phyloP scores from a whole-genome alignment of 768 basidiomycete species.

The Lyophyllum shimeji region DNA sequence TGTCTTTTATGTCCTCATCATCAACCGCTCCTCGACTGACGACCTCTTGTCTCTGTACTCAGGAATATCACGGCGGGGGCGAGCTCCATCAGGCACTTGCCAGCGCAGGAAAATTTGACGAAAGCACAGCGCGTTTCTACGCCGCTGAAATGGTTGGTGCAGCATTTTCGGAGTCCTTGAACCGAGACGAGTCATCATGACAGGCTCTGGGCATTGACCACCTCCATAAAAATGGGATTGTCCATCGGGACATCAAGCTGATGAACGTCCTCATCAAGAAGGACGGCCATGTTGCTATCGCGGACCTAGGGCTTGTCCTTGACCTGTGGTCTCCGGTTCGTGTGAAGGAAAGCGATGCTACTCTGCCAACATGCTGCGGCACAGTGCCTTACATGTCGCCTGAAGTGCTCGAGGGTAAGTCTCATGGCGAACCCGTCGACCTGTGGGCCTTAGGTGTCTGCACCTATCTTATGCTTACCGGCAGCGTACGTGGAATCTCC shows the following conservation, averaged over 20 bases:
- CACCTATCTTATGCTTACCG: conserved; percentile 15
- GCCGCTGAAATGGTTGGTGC: conserved; percentile 26
- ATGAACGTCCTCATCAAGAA: conserved; percentile 10
- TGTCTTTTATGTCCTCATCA: background rate
- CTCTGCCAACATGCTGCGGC: conserved; percentile 10
- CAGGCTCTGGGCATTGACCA: conserved; percentile 9
- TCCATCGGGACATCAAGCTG: conserved; percentile 16
- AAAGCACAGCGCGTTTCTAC: conserved; percentile 22
- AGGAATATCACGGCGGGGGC: conserved; percentile 16
- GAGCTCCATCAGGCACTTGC: conserved; percentile 10
- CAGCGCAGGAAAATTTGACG: conserved; percentile 3
- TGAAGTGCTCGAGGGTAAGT: background rate
- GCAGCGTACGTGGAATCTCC: background rate
- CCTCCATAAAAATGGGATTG: conserved; percentile 8
- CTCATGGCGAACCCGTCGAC: conserved; percentile 7
- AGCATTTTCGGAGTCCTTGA: background rate
- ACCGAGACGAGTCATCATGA: background rate
- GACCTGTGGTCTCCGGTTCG: background rate
- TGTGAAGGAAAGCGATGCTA: background rate
- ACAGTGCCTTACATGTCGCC: conserved; percentile 17
- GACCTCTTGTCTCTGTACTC: background rate
- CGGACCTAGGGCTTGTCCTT: conserved; percentile 13
- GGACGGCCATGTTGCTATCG: conserved; percentile 13
- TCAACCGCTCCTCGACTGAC: background rate
- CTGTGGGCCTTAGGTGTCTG: conserved; percentile 13